These are phyloP conservation scores for Uncinocarpus reesii DNA, from an alignment of 2,329 filamentous ascomycete genomes.

Conservation along the genomic window DNA sequence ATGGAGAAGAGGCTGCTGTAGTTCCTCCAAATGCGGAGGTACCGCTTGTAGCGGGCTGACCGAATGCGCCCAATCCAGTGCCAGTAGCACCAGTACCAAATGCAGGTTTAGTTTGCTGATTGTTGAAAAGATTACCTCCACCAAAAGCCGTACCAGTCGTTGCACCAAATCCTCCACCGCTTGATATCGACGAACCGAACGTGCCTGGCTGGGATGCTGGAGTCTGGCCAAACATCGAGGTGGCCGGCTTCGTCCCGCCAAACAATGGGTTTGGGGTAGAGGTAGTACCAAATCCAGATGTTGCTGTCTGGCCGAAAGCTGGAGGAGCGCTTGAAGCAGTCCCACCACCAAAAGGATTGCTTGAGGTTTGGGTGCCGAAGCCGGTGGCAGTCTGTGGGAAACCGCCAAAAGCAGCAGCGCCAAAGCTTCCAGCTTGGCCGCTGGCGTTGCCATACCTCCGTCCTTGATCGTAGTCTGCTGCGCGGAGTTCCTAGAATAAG, in stretches of 20 bases:
- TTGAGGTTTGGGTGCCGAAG: slow-evolving; percentile 36
- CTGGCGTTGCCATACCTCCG: slow-evolving; percentile 72
- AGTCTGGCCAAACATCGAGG: slow-evolving; percentile 28
- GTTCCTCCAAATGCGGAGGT: slow-evolving; percentile 34
- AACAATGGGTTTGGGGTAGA: slow-evolving; percentile 34
- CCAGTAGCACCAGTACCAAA: slow-evolving; percentile 25
- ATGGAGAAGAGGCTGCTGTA: slow-evolving; percentile 33
- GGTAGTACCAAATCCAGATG: slow-evolving; percentile 31
- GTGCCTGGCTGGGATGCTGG: slow-evolving; percentile 30
- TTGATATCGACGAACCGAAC: slow-evolving; percentile 34
- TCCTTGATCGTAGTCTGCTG: slow-evolving; percentile 82
- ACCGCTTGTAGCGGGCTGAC: slow-evolving; percentile 29
- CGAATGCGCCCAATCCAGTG: slow-evolving; percentile 31
- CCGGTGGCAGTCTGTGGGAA: slow-evolving; percentile 34
- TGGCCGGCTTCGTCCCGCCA: slow-evolving; percentile 35
- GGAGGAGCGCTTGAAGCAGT: slow-evolving; percentile 29
- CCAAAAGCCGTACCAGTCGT: slow-evolving; percentile 21
- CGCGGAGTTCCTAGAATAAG: slow-evolving; percentile 52
- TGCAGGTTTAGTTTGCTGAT: slow-evolving; percentile 28
- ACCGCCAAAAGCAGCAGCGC: slow-evolving; percentile 49
- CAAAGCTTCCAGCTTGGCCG: slow-evolving; percentile 73
- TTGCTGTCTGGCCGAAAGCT: slow-evolving; percentile 35
- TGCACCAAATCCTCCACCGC: slow-evolving; percentile 28
- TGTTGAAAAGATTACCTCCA: slow-evolving; percentile 37
- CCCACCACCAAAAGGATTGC: slow-evolving; percentile 35